Evolutionary conservation across 805 yeast genomes (phyloP), one percentile per base, ranked within the genome.

Genomic region (Pichia pseudocactophila): DNA sequence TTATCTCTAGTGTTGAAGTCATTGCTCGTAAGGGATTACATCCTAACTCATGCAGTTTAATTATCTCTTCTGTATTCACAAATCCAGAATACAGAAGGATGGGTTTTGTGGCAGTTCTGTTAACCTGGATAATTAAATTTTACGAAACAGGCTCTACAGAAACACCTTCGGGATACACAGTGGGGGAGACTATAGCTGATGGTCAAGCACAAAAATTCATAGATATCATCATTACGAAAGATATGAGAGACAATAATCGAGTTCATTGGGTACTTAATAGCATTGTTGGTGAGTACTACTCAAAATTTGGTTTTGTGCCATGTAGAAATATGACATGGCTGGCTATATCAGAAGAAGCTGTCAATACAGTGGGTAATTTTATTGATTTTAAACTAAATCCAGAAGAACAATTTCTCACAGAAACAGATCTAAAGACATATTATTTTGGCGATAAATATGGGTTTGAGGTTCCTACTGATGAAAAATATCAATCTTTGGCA

Each of bases 241-340:
- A 17, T 12, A 26, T 28, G 9, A 16, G 40, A 3, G 28, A 32
- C 7, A 10, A 13, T 4, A 18, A 28, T 12, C 32, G 34, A 6
- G 27, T 40, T 7, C 38, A 36, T 34, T 42, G 48, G 46, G 22
- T 43, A 5, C 30, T 45, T 20, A 42, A 39, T 15, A 45, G 45
- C 33, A 37, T 40, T 16, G 42, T 45, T 17, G 39, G 30, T 13
- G 39, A 32, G 9, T 45, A 33, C 30, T 45, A 45, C 34, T 17
- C 16, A 19, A 26, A 32, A 30, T 41, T 45, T 35, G 48, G 45
- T 7, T 45, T 45, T 37, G 38, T n/a, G 11, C 16, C 17, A 10
- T 32, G 26, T n/a, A 16, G n/a, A 22, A 22, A 40, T 30, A 13
- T 37, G 4, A 33, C 32, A 3, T 33, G 37, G 37, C 15, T 37